Conservation (phyloP, 1,284 basidiomycete genomes). For the Pseudozyma sp. region DNA sequence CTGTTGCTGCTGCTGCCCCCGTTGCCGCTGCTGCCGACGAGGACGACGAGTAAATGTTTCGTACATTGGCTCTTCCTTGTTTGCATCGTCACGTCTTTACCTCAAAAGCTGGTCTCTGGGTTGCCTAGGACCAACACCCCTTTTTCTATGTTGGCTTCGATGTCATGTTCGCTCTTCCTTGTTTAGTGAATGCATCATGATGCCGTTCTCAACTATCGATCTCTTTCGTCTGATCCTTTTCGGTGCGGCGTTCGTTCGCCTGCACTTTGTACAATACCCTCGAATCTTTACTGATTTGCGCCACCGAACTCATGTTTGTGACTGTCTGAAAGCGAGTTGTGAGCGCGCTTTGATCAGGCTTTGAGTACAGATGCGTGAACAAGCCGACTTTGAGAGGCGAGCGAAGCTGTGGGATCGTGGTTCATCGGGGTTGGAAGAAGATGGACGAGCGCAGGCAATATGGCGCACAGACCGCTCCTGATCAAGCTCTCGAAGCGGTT, state of each 20-base stretch:
- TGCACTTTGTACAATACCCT: conserved; percentile 49
- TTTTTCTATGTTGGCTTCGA: conserved; percentile 18
- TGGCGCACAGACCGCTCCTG: conserved; percentile 23
- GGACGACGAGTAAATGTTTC: conserved; percentile 51
- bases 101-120: conserved; percentile 42
- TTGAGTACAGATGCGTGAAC: background rate
- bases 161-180: conserved; percentile 36
- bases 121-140: conserved; percentile 26
- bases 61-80: conserved; percentile 18
- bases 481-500: background rate
- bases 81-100: conserved; percentile 2
- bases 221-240: conserved; percentile 14
- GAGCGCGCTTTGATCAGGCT: background rate
- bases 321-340: background rate
- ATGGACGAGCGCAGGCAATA: background rate
- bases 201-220: conserved; percentile 15
- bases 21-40: conserved; percentile 34
- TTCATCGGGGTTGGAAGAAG: background rate
- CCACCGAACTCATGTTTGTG: conserved; percentile 5
- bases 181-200: conserved; percentile 44
- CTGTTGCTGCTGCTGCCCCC: conserved; percentile 37
- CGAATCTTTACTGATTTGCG: conserved; percentile 15
- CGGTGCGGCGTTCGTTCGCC: conserved; percentile 16
- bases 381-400: background rate
- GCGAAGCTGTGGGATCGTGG: background rate